Base-by-base conservation (phyloP, 805 yeast genomes). In the Kuraishia ogatae region DNA sequence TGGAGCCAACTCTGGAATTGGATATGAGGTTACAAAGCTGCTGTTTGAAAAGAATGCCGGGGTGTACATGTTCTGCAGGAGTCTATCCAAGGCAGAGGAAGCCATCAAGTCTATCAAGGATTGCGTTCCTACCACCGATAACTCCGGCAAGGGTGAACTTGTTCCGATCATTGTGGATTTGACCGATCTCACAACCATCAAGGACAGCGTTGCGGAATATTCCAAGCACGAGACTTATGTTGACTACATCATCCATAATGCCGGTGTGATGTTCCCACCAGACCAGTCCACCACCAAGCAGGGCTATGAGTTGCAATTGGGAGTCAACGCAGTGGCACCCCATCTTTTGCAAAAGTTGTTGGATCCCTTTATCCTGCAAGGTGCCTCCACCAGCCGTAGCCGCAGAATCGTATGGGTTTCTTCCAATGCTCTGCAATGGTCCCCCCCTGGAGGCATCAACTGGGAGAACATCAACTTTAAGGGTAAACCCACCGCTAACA, bases 341-440 rank as follows among this genome's bases (percentile, higher is more conserved):
- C 76, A 70, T 53, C 61, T 77, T 17, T 63, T 80, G 23, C 74
- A 77, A 57, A 69, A 70, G 54, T 62, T 68, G 29, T 61, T 77
- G 51, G 67, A 66, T 23, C 76, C 77, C 10, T 56, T 76, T 2
- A 57, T 80, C 20, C 55, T 69, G 22, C 59, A 67, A 48, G 55
- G 55, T 1, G 61, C 52, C 6, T 39, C 52, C 0, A 56, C 64
- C 1, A 61, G 59, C 50, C 67, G 75, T 6, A 61, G 59, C 50
- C 67, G 75, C 5, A 67, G 83, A 53, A 67, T 79, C 35, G 70
- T 79, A 5, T 79, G 80, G 75, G 68, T 77, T 1, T 59, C 78
- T 1, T 78, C 82, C 0, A 51, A 68, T 39, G 43, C 43, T 15
- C n/a, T 4, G 43, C 15, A 17, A 76, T 70, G 0, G 77, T 71